Evolutionary conservation across 495 filamentous ascomycete genomes (phyloP).

Genomic region (Lasiosphaeria hispida): DNA sequence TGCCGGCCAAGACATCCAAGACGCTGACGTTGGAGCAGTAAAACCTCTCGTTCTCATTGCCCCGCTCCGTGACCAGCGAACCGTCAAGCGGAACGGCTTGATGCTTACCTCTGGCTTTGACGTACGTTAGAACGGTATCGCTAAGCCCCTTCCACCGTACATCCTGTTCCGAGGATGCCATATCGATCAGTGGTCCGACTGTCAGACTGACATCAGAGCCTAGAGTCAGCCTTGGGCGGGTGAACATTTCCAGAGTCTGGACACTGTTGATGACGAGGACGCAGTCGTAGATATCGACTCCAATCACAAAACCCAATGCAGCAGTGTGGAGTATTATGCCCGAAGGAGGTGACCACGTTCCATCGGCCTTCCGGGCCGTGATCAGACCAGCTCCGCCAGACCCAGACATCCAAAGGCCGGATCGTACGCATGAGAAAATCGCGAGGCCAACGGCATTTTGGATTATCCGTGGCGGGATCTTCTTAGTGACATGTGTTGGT

Average conservation of each 20-base stretch:
- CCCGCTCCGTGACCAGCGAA: conserved; percentile 78
- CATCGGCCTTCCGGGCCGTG: conserved; percentile 73
- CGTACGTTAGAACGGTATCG: conserved; percentile 77
- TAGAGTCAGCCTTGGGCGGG: conserved; percentile 69
- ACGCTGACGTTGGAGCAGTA: conserved; percentile 72
- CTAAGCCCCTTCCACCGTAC: conserved; percentile 56
- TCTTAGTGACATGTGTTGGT: conserved; percentile 61
- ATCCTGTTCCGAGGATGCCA: conserved; percentile 73
- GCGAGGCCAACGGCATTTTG: conserved; percentile 81
- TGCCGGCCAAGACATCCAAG: conserved; percentile 79
- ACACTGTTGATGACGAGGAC: conserved; percentile 85
- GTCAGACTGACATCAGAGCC: conserved; percentile 75
- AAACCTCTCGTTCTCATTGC: conserved; percentile 86
- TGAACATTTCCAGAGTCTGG: conserved; percentile 76
- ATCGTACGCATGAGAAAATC: conserved; percentile 91
- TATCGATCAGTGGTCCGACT: conserved; percentile 75
- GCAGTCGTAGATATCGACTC: conserved; percentile 92
- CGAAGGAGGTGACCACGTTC: conserved; percentile 84
- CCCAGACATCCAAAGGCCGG: conserved; percentile 85
- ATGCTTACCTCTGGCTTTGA: conserved; percentile 83
- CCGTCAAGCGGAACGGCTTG: conserved; percentile 81
- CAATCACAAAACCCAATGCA: conserved; percentile 81
- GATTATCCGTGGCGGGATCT: conserved; percentile 80
- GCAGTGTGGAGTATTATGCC: conserved; percentile 86
- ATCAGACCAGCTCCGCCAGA: conserved; percentile 83